These are phyloP conservation scores for Penicillium flavigenum DNA, from an alignment of 495 filamentous ascomycete species.

Conservation along the genomic window DNA sequence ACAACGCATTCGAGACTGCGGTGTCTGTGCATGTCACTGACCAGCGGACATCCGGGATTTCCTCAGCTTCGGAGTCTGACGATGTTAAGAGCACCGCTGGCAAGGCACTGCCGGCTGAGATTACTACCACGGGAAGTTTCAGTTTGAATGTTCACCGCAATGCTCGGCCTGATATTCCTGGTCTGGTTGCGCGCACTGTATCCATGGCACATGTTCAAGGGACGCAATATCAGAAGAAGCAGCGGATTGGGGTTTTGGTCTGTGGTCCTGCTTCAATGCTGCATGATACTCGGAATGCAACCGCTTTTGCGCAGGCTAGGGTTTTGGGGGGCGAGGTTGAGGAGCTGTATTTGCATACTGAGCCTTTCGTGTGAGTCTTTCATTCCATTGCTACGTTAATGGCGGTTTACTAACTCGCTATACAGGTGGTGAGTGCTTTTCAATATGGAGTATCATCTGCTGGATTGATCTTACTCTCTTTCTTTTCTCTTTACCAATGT, in stretches of 20 bases:
- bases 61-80: slow-evolving; percentile 14
- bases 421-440: slow-evolving; percentile 8
- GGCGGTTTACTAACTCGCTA: slow-evolving; percentile 1
- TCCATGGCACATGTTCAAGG: slow-evolving; percentile 17
- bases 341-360: slow-evolving; percentile 54
- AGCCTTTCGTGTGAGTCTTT: slow-evolving; percentile 50
- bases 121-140: slow-evolving; percentile 22
- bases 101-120: slow-evolving; percentile 18
- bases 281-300: slow-evolving; percentile 50
- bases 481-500: neutral
- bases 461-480: neutral
- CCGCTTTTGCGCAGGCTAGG: slow-evolving; percentile 44
- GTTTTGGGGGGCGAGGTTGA: slow-evolving; percentile 39
- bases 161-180: slow-evolving; percentile 40
- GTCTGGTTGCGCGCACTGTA: slow-evolving; percentile 31
- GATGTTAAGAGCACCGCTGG: slow-evolving; percentile 3
- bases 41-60: slow-evolving; percentile 9
- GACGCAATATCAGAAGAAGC: slow-evolving; percentile 18
- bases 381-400: neutral
- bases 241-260: slow-evolving; percentile 44
- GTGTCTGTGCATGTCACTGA: slow-evolving; percentile 34
- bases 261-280: slow-evolving; percentile 54
- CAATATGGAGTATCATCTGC: neutral
- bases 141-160: slow-evolving; percentile 26
- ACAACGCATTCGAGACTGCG: slow-evolving; percentile 34